Conservation (phyloP, 768 basidiomycete genomes). For the Wakefieldia striispora region DNA sequence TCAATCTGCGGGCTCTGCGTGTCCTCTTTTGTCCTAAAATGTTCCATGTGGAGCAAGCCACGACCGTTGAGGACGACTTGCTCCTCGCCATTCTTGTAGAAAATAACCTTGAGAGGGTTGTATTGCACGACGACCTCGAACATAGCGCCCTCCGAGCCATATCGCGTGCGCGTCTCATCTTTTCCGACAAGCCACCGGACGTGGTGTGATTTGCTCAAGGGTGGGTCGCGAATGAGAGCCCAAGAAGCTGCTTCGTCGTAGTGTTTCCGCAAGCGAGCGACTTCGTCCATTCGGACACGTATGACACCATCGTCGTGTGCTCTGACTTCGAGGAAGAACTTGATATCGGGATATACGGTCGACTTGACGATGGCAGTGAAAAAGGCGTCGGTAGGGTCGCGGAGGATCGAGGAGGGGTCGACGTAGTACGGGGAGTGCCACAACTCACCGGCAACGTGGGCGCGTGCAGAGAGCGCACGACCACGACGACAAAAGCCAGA, state of each 20-base stretch:
- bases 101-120: constrained; percentile 70
- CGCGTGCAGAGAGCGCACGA: constrained; percentile 76
- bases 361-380: constrained; percentile 80
- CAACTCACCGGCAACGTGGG: constrained; percentile 48
- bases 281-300: constrained; percentile 90
- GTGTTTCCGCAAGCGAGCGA: constrained; percentile 71
- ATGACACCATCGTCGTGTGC: constrained; percentile 88
- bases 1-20: constrained; percentile 41
- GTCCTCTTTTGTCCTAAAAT: constrained; percentile 71
- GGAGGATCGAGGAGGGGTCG: constrained; percentile 52
- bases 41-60: constrained; percentile 96
- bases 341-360: constrained; percentile 77
- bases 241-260: constrained; percentile 93
- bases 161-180: constrained; percentile 59
- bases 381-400: constrained; percentile 48
- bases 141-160: constrained; percentile 60
- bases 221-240: constrained; percentile 78
- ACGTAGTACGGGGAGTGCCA: constrained; percentile 92
- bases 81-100: constrained; percentile 72
- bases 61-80: constrained; percentile 88
- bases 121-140: constrained; percentile 70
- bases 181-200: constrained; percentile 67
- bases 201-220: constrained; percentile 42
- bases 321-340: constrained; percentile 78
- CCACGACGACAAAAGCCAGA: constrained; percentile 94